A percentile compares a stretch with the other conserved stretches of the same genome.
Evolutionary conservation across 768 basidiomycete species (phyloP).

Genomic region (Goffeauzyma gilvescens): DNA sequence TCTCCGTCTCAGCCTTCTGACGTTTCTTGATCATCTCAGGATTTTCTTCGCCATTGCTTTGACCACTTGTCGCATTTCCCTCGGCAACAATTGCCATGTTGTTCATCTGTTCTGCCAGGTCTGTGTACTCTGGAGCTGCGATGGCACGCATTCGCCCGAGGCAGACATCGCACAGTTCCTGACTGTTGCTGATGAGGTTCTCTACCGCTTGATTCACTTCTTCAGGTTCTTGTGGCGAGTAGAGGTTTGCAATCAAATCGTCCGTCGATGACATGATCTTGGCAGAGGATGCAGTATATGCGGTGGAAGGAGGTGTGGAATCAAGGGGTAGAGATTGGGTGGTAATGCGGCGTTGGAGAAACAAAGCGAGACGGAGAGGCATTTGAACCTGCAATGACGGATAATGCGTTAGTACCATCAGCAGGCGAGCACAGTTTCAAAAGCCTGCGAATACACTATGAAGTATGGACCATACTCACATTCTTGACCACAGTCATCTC

Average conservation of each 20-base stretch:
- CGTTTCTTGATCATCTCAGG: neutral
- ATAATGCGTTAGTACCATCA: neutral
- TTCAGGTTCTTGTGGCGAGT: conserved; percentile 6
- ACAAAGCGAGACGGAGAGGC: conserved; percentile 1
- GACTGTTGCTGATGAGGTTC: conserved; percentile 1
- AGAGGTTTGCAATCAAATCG: conserved; percentile 6
- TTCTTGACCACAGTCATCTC: conserved; percentile 7
- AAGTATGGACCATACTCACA: neutral
- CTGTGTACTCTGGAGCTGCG: neutral
- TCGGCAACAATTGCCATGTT: neutral
- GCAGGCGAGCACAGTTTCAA: too few relatives aligned
- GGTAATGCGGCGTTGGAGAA: conserved; percentile 4
- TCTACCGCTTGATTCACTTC: neutral
- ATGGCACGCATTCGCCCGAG: neutral
- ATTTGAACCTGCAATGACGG: conserved; percentile 3
- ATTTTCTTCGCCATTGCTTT: neutral
- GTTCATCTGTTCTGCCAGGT: neutral
- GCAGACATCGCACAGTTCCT: conserved; percentile 1
- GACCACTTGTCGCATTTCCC: neutral
- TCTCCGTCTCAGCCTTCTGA: neutral
- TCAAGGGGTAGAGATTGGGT: too few relatives aligned
- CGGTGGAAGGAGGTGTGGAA: too few relatives aligned
- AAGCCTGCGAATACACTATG: too few relatives aligned
- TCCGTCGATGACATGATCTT: conserved; percentile 3
- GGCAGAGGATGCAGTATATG: neutral